Percentiles rank a stretch among this genome's conserved stretches.
These are phyloP conservation scores for Mycena venus DNA, from an alignment of 768 basidiomycete genomes.

Conservation along the genomic window DNA sequence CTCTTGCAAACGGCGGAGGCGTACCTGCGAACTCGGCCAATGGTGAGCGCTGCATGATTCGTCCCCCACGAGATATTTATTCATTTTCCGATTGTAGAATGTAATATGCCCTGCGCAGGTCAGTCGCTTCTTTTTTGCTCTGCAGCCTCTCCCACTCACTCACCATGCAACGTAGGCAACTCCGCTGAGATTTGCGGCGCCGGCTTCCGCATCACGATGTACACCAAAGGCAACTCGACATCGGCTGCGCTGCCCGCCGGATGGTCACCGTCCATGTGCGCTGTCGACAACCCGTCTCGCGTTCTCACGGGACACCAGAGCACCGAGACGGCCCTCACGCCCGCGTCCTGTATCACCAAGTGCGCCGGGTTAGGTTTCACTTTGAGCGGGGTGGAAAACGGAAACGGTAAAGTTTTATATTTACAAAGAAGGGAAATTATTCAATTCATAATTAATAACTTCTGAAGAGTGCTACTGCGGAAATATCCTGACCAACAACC, in stretches of 20 bases:
- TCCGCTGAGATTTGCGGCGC: conserved; percentile 56
- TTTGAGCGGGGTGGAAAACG: conserved; percentile 24
- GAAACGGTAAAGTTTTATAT: too few species aligned
- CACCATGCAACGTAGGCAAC: conserved; percentile 48
- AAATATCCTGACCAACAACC: conserved; percentile 20
- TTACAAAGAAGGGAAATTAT: too few species aligned
- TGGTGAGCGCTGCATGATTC: neutral
- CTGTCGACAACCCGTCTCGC: conserved; percentile 20
- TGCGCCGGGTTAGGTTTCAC: conserved; percentile 6
- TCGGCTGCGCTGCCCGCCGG: conserved; percentile 39
- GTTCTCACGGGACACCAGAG: conserved; percentile 14
- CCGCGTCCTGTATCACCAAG: conserved; percentile 23
- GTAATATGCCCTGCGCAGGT: conserved; percentile 52
- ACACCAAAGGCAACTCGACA: conserved; percentile 54
- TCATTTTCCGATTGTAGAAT: conserved; percentile 37
- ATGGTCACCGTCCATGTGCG: conserved; percentile 27
- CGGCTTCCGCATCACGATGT: conserved; percentile 54
- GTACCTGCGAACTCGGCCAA: neutral
- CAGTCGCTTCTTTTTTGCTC: neutral
- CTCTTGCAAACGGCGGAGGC: conserved; percentile 24
- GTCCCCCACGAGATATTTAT: neutral
- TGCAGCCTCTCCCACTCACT: neutral
- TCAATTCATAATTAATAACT: too few species aligned
- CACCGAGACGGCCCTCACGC: conserved; percentile 17
- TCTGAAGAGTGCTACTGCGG: conserved; percentile 30